Evolutionary conservation across 306 rosid genomes (phyloP), one percentile per base, ranked within the genome.

Genomic region (Glycine tomentella): DNA sequence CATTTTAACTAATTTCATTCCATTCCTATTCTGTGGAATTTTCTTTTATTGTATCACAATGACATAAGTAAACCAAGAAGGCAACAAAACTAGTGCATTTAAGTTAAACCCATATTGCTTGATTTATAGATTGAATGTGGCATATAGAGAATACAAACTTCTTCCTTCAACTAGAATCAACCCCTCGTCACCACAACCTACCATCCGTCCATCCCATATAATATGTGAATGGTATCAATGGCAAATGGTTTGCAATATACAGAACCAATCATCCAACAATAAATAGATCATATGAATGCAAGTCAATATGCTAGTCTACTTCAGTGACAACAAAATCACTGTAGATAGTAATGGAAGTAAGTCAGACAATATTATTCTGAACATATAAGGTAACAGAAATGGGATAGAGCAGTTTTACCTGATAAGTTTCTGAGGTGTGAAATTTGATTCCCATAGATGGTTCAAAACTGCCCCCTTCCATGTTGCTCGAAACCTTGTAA

Each of bases 371-470:
- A 51, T 6, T 56, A n/a, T 31, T 65, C 36, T 72, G 61, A 44
- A 61, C 16, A 36, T 44, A 20, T 25, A 6, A 7, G 6, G 69
- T 9, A 53, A 14, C 48, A 20, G 62, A 16, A 72, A 20, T 9
- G 46, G 68, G 49, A 56, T 4, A 51, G 20, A 55, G 40, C 4
- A 80, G 9, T 16, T 75, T 76, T 69, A 96, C 99, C 98, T 90
- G 79, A 96, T 20, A 53, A 96, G 0, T 84, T 90, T 96, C 85
- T 82, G 92, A 59, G 98, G 99, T 53, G 99, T 96, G 86, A 96
- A 93, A 88, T 96, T 96, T 78, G 99, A 96, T 82, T 96, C 98
- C 99, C 99, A 93, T 77, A 96, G 89, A 89, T 93, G 98, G 61
- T 79, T 93, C 71, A 90, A 7, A 77, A 93, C 59, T 33, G 94